Percentiles rank a stretch among this genome's conserved stretches.
Conservation (phyloP, 164 flowering plant genomes). For the Warburgia ugandensis region DNA sequence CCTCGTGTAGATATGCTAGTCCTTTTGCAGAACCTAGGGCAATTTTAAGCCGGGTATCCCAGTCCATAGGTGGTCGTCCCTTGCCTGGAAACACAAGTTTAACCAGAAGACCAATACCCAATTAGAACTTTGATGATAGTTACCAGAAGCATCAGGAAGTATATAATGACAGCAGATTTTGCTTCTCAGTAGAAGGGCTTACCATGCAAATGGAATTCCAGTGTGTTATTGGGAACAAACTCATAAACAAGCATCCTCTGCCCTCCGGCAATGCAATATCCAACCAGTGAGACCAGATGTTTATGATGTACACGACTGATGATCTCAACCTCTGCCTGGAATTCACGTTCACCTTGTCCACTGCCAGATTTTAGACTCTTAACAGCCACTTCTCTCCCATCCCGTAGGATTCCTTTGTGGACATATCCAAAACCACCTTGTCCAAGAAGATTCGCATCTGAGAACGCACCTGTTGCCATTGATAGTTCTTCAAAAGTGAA, state of each 20-base stretch:
- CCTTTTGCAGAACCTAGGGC: conserved; percentile 97
- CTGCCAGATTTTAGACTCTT: conserved; percentile 86
- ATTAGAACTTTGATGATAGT: background rate
- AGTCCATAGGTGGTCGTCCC: conserved; percentile 81
- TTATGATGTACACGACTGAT: conserved; percentile 95
- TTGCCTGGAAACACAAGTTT: conserved; percentile 46
- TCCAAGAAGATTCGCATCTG: conserved; percentile 82
- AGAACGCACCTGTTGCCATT: conserved; percentile 87
- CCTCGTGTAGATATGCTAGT: conserved; percentile 91
- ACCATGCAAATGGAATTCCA: conserved; percentile 97
- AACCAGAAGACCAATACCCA: background rate
- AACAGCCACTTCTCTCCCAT: conserved; percentile 89
- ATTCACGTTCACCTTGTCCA: conserved; percentile 96
- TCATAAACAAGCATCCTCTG: conserved; percentile 91
- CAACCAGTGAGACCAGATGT: conserved; percentile 92
- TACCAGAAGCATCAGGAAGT: background rate
- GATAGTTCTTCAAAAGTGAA: conserved; percentile 81
- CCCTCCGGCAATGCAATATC: conserved; percentile 73
- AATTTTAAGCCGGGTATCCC: conserved; percentile 70
- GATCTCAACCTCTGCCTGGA: conserved; percentile 94
- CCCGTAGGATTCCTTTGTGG: conserved; percentile 80
- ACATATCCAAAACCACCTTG: conserved; percentile 99
- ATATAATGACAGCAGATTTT: background rate
- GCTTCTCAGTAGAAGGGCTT: conserved; percentile 4
- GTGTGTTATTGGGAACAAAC: conserved; percentile 85